Conservation (phyloP, 257 asterid genomes). For the Salvia splendens region DNA sequence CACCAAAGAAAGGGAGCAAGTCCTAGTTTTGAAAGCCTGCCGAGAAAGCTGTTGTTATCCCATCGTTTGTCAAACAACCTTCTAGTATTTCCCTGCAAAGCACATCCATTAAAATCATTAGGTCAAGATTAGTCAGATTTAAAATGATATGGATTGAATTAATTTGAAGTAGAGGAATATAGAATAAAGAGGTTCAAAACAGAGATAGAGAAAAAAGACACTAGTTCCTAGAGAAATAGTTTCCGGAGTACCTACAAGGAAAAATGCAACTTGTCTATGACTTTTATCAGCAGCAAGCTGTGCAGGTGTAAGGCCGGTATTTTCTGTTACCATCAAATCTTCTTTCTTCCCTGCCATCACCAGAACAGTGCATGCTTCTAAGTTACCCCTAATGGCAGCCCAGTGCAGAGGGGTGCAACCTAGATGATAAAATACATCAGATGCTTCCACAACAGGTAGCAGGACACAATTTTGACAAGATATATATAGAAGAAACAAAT, state of each 20-base stretch:
- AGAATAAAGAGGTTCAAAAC: not conserved
- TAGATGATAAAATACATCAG: slow-evolving; percentile 39
- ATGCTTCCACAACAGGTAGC: slow-evolving; percentile 21
- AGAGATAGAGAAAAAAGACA: too few relatives aligned
- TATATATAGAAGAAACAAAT: not conserved
- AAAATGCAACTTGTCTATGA: slow-evolving; percentile 97
- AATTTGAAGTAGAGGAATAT: slow-evolving; percentile 3
- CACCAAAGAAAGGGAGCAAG: slow-evolving; percentile 95
- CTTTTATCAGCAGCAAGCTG: slow-evolving; percentile 94
- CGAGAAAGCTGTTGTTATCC: slow-evolving; percentile 70
- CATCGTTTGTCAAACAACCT: slow-evolving; percentile 75
- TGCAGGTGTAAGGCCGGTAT: slow-evolving; percentile 95
- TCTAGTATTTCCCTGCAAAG: slow-evolving; percentile 89
- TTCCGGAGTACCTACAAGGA: slow-evolving; percentile 80
- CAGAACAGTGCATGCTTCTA: slow-evolving; percentile 98
- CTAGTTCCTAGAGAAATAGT: not conserved
- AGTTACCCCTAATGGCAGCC: slow-evolving; percentile 95
- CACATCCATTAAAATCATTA: slow-evolving; percentile 23
- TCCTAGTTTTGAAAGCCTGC: slow-evolving; percentile 82
- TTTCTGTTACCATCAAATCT: slow-evolving; percentile 83
- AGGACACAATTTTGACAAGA: slow-evolving; percentile 13
- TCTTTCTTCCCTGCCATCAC: slow-evolving; percentile 97
- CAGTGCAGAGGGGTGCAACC: slow-evolving; percentile 99
- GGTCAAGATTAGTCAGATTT: slow-evolving; percentile 10
- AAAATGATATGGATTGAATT: too few relatives aligned